Evolutionary conservation across 805 yeast genomes (phyloP), one percentile per base, ranked within the genome.

Genomic region (Saturnispora kantuleensis): DNA sequence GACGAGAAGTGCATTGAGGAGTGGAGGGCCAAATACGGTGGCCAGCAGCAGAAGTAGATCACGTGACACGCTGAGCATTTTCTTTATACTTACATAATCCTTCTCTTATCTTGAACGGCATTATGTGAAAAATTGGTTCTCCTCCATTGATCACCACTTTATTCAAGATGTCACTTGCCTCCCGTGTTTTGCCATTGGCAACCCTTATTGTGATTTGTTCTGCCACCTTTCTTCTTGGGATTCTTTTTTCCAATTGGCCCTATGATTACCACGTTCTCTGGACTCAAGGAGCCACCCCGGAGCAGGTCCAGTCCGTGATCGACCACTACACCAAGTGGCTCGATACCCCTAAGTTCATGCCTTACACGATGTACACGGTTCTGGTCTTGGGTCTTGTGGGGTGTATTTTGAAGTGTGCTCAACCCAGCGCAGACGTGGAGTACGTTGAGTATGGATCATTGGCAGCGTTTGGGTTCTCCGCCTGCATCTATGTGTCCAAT

Each of bases 391-490:
- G 95, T 3, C 69, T 87, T 45, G 37, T 76, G 39, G 96, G 96
- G 5, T 68, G 79, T 46, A 69, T 81, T 52, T 73, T 84, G 59
- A 87, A 87, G 68, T 72, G 90, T 46, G 87, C 81, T 68, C 83
- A 82, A 65, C 97, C 97, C n/a, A 60, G 75, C 38, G 90, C 83
- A 42, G 94, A 90, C 40, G 73, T 84, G 56, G 81, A 83, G 62
- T 74, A 81, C 60, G 90, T 93, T 59, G 98, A 90, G 64, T 95
- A 94, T 55, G 95, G 89, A 37, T 70, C 94, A 10, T 68, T 89
- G 53, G 78, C 77, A n/a, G 72, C 85, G 47, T 75, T 74, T 59
- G 81, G 88, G 62, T 67, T 80, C 32, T 84, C 83, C 15, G 65
- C 84, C 38, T 78, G 90, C 55, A 75, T 90, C 55, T 93, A 88